Base-by-base conservation (phyloP, 2,329 filamentous ascomycete genomes). In the Ilyonectria sp. region DNA sequence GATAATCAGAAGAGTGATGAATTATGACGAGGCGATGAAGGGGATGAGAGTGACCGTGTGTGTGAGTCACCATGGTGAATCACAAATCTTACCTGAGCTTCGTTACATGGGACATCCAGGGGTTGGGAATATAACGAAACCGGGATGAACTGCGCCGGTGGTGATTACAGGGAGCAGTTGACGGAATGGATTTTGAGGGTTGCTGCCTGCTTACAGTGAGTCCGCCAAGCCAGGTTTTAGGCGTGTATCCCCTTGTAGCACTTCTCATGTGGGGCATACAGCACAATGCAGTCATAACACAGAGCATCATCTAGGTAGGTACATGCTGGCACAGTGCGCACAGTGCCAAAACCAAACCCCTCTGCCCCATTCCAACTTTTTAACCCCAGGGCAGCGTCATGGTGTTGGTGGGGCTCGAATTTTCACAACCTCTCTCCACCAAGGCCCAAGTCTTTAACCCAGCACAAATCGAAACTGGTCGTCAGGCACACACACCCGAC, bases 381-480 rank as follows among this genome's bases (percentile, higher is more conserved):
- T 64, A 63, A 56, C 43, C 35, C 54, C 55, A 59, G 69, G 61
- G 58, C 75, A 70, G 74, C 76, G 76, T 80, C 79, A 79, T 79
- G 69, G 70, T 31, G 47, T 29, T 79, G 76, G 80, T 81, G 81
- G 81, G 81, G 80, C 78, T 74, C 67, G 75, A 82, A 81, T 80
- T 82, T 82, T 81, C 78, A 79, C 76, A 78, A 76, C 75, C 78
- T 68, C 70, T 71, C 75, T 75, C 71, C 75, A 75, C 75, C 71
- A 74, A 68, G 65, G 43, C 50, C 52, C 58, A 53, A 66, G 58
- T 61, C 63, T 66, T 65, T 33, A 70, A 72, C 67, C 70, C 57
- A 69, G 61, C 69, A 72, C 70, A 69, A 74, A 72, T 69, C 63
- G 53, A 47, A 70, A 73, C 68, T 65, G 67, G 67, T 69, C 64